Base-by-base conservation (phyloP, 768 basidiomycete genomes). In the Phlebiopsis flavidoalba region DNA sequence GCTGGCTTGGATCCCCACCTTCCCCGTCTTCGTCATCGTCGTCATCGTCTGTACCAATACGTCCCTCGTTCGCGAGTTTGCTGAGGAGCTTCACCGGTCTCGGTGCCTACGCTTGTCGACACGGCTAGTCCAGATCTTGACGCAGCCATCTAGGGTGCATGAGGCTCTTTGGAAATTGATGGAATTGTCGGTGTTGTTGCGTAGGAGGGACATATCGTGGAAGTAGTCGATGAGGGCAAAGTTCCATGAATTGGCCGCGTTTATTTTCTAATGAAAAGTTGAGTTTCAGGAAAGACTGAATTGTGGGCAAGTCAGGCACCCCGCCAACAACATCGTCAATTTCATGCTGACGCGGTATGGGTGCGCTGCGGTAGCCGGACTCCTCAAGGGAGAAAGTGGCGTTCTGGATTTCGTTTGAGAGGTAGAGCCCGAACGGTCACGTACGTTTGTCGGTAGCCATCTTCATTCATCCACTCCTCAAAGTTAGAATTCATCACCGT, bases 381-480 rank as follows among this genome's bases (percentile, higher is more conserved):
- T 8, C 40, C 40, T 3, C 40, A 17, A 43, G 17, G 40, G 40
- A 17, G 40, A 17, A 43, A 43, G 17, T 43, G 40, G 40, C 40
- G 40, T 12, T 43, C 40, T 17, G 40, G 10, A n/a, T n/a, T n/a
- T n/a, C 40, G 8, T 12, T 17, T 17, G 35, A 51, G 21, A 43
- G 21, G 17, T 35, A 53, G 15, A 40, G 50, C 26, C n/a, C n/a
- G n/a, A n/a, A 11, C 19, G 3, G 15, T 35, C 4, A 77, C 86
- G 66, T 71, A 98, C 97, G 74, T 98, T n/a, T 98, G 71, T 98
- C 96, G 2, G 96, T 98, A 1, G 95, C 95, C 87, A 98, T 87
- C 79, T 98, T 98, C 96, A 99, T 98, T 98, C 96, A 99, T 98
- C 97, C 97, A 98, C 74, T 98, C 95, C 72, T 99, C 97, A 69